phyloP scores from a whole-genome alignment of 805 yeast species.

The Sugiyamaella lignohabitans region DNA sequence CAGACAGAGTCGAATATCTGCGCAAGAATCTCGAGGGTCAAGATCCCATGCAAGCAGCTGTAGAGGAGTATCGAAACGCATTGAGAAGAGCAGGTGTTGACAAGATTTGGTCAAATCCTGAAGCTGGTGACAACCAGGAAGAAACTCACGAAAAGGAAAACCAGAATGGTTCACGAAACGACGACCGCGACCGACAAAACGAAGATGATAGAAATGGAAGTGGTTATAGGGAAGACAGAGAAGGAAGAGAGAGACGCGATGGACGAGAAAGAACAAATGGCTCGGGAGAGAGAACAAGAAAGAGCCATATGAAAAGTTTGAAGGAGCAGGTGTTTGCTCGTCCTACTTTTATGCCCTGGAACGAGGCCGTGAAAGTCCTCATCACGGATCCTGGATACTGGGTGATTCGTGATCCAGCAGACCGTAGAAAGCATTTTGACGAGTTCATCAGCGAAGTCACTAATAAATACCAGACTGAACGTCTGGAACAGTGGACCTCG shows the following conservation, averaged over 20 bases:
- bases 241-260: too few relatives aligned
- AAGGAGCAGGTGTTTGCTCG: neutral
- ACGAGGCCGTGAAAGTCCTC: constrained; percentile 35
- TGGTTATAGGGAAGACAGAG: too few relatives aligned
- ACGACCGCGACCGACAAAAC: neutral
- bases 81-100: neutral
- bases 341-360: neutral
- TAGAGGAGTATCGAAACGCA: neutral
- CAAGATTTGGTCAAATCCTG: too few relatives aligned
- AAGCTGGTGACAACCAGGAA: too few relatives aligned
- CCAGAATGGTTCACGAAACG: neutral
- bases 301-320: too few relatives aligned
- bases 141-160: neutral
- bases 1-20: neutral
- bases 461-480: neutral
- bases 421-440: constrained; percentile 58
- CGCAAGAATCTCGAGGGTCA: neutral
- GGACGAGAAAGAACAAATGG: too few relatives aligned
- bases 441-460: constrained; percentile 38
- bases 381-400: constrained; percentile 60
- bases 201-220: too few relatives aligned
- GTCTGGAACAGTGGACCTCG: neutral
- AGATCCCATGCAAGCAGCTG: neutral
- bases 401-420: constrained; percentile 54
- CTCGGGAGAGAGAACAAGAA: neutral